Percentiles rank a stretch among this genome's conserved stretches.
These are phyloP conservation scores for Colletotrichum tofieldiae DNA, from an alignment of 2,329 filamentous ascomycete species.

Conservation along the genomic window DNA sequence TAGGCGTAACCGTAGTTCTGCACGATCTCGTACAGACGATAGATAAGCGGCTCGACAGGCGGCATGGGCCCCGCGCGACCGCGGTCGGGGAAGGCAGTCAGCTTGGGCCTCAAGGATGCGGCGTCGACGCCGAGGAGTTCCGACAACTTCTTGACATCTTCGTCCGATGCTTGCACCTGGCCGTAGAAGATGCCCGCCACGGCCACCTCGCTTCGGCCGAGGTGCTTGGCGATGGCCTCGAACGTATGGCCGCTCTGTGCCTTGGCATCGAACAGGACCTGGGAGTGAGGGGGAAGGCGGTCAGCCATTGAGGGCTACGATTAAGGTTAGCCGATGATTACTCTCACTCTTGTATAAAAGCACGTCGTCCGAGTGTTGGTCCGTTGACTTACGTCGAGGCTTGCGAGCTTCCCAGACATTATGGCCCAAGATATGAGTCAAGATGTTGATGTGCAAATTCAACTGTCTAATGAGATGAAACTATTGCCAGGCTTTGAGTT, in stretches of 20 bases:
- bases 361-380: not conserved
- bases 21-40: slow-evolving; percentile 92
- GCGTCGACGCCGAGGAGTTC: slow-evolving; percentile 74
- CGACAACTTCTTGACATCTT: slow-evolving; percentile 78
- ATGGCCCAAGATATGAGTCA: not conserved
- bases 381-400: slow-evolving; percentile 56
- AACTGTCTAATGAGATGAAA: not conserved
- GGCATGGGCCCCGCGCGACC: slow-evolving; percentile 87
- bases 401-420: slow-evolving; percentile 43
- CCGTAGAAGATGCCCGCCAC: slow-evolving; percentile 94
- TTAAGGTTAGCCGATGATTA: slow-evolving; percentile 39
- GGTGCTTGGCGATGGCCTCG: slow-evolving; percentile 79
- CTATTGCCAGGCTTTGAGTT: not conserved
- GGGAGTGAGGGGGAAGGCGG: slow-evolving; percentile 79
- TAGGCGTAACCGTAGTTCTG: slow-evolving; percentile 98
- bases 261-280: slow-evolving; percentile 86
- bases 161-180: slow-evolving; percentile 80
- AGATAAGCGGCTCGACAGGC: slow-evolving; percentile 88
- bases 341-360: no score
- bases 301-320: slow-evolving; percentile 75
- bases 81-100: slow-evolving; percentile 84
- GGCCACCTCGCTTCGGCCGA: slow-evolving; percentile 87
- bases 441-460: no score
- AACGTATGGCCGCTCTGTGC: slow-evolving; percentile 83
- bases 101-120: slow-evolving; percentile 70